Conservation (phyloP, 805 yeast species). For the Zygosaccharomyces lentus region DNA sequence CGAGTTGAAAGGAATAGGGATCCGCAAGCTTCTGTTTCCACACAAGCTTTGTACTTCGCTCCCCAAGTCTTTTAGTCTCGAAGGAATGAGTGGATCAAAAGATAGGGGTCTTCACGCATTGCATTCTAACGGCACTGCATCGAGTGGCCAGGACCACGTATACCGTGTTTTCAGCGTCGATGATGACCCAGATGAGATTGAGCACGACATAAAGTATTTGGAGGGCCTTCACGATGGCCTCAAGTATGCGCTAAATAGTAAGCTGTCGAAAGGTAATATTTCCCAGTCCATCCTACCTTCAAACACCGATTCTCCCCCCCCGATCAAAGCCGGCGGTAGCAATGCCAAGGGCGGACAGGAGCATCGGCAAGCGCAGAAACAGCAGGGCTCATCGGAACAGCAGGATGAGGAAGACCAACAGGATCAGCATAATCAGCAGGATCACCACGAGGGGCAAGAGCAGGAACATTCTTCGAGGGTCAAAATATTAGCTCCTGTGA, state of each 20-base stretch:
- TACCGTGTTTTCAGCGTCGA: conserved; percentile 66
- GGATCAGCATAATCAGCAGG: not conserved
- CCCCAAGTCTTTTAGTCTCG: not conserved
- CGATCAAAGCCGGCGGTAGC: not conserved
- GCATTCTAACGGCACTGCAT: conserved; percentile 24
- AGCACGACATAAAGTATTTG: conserved; percentile 55
- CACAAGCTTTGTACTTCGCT: not conserved
- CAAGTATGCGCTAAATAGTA: conserved; percentile 40
- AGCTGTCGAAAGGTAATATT: conserved; percentile 7
- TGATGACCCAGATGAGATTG: conserved; percentile 72
- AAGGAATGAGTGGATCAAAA: conserved; percentile 8
- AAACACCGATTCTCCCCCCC: not conserved
- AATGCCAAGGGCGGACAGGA: not conserved
- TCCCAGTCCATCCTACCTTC: not conserved
- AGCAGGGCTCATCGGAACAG: not conserved
- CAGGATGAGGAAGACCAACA: not conserved
- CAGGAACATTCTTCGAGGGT: not conserved
- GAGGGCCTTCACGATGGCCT: conserved; percentile 76
- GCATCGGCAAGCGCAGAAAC: not conserved
- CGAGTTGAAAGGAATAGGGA: not conserved
- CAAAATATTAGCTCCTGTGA: not conserved
- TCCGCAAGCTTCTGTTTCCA: not conserved
- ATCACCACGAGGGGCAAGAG: conserved; percentile 1
- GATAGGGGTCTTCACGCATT: conserved; percentile 12
- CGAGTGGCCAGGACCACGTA: conserved; percentile 22